Evolutionary conservation across 345 rosid species (phyloP), one percentile per base, ranked within the genome.

Genomic region (Brassica nigra): DNA sequence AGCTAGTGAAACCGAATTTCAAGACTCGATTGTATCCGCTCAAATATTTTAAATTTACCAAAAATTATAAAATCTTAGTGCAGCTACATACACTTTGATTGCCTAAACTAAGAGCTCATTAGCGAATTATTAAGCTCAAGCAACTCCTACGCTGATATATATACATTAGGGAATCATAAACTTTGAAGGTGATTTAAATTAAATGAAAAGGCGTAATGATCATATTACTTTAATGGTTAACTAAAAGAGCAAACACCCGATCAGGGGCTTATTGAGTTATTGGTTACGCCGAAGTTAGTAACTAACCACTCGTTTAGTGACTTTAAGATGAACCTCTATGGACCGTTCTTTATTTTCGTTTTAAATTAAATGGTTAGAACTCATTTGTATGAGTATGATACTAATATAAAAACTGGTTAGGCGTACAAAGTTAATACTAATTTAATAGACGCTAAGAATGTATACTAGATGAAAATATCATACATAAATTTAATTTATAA

Each of bases 341-440:
- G 78, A 66, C 74, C 82, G 63, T 73, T 73, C 78, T 79, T 73
- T 79, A 20, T 27, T 70, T 49, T 29, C 12, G 11, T n/a, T n/a
- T 52, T 6, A 18, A 23, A 62, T 20, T 18, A 62, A 71, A 8
- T 4, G 29, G 8, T 33, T 37, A 9, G 23, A 73, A 39, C 57
- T 79, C 68, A 61, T 73, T 80, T 31, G 16, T 15, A 59, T 67
- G 78, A 20, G 44, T 62, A 62, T 33, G 36, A 62, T 37, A 28
- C 37, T 52, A 9, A 52, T 79, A 37, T 62, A 54, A 36, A 63
- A 68, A 18, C 52, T 37, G 30, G 67, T 68, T 74, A 34, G 75
- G 71, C 28, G 33, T 63, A 62, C 33, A 63, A 62, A 55, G 33
- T 79, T 73, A 30, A 79, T 73, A 33, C 33, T 78, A 66, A 67